These are phyloP conservation scores for Dryas alaskensis DNA, from an alignment of 306 rosid species.

Conservation along the genomic window DNA sequence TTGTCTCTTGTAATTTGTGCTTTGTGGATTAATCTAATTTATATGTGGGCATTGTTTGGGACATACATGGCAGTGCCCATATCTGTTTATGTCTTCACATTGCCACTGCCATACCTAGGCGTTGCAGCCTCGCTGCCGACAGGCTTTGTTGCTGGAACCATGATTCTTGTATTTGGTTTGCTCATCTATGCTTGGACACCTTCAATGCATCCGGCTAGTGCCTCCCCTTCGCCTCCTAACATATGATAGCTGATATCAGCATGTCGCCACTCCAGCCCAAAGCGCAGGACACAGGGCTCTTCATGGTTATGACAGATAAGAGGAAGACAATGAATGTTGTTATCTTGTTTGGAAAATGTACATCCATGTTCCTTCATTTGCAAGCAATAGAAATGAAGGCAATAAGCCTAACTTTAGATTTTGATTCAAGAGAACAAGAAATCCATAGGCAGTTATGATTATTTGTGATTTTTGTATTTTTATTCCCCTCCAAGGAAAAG, in stretches of 20 bases:
- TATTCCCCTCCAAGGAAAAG: no score
- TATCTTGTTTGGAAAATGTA: background rate
- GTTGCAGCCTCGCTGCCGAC: constrained; percentile 70
- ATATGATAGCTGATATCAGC: constrained; percentile 1
- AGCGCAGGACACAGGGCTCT: background rate
- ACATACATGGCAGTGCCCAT: constrained; percentile 69
- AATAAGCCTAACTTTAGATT: background rate
- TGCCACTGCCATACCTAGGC: constrained; percentile 81
- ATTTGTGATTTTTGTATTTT: background rate
- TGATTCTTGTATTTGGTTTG: constrained; percentile 63
- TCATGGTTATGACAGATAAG: background rate
- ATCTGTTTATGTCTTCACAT: constrained; percentile 65
- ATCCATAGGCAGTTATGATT: background rate
- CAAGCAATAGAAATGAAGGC: background rate
- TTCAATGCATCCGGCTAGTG: constrained; percentile 36
- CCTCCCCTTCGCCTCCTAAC: constrained; percentile 38
- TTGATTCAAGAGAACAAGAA: background rate
- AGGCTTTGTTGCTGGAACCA: constrained; percentile 72
- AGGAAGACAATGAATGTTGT: background rate
- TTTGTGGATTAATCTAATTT: background rate
- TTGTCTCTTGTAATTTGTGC: background rate
- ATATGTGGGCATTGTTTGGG: constrained; percentile 1
- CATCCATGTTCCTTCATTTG: background rate
- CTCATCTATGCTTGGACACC: constrained; percentile 72
- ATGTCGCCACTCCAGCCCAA: background rate